Conservation (phyloP, 1,139 yeast genomes). For the Spencermartinsiella ligniputridi region DNA sequence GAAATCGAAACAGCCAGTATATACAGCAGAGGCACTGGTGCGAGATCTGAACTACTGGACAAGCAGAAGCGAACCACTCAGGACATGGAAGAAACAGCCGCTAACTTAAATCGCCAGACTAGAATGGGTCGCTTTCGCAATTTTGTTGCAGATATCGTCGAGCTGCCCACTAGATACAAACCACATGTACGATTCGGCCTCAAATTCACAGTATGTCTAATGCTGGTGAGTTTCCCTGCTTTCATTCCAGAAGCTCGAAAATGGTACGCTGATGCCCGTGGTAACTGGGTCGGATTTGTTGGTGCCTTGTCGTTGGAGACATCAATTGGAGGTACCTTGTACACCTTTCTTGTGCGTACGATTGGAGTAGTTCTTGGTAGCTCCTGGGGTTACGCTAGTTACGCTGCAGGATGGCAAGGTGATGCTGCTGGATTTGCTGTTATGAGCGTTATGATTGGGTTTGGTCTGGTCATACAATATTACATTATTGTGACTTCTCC, state of each 20-base stretch:
- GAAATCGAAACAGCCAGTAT: constrained; percentile 25
- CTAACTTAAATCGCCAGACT: constrained; percentile 2
- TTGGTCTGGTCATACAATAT: constrained; percentile 44
- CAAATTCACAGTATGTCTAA: constrained; percentile 42
- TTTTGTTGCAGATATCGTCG: constrained; percentile 11
- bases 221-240: constrained; percentile 47
- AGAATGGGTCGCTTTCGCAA: constrained; percentile 3
- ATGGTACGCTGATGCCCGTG: constrained; percentile 45
- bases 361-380: constrained; percentile 46
- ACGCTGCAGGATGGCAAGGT: constrained; percentile 34
- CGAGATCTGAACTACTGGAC: constrained; percentile 5
- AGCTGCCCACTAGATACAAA: constrained; percentile 8
- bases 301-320: constrained; percentile 47
- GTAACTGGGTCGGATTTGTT: constrained; percentile 51
- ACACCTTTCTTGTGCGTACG: constrained; percentile 43
- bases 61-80: neutral
- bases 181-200: constrained; percentile 35
- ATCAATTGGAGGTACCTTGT: constrained; percentile 48
- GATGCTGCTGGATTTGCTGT: constrained; percentile 40
- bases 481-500: constrained; percentile 43
- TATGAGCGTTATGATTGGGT: constrained; percentile 40
- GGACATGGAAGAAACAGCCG: constrained; percentile 2
- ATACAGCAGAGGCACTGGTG: constrained; percentile 15
- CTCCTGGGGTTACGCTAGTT: constrained; percentile 46
- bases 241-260: constrained; percentile 41